Evolutionary conservation across 1,284 basidiomycete species (phyloP).

Genomic region (Lignosus rhinocerotis): DNA sequence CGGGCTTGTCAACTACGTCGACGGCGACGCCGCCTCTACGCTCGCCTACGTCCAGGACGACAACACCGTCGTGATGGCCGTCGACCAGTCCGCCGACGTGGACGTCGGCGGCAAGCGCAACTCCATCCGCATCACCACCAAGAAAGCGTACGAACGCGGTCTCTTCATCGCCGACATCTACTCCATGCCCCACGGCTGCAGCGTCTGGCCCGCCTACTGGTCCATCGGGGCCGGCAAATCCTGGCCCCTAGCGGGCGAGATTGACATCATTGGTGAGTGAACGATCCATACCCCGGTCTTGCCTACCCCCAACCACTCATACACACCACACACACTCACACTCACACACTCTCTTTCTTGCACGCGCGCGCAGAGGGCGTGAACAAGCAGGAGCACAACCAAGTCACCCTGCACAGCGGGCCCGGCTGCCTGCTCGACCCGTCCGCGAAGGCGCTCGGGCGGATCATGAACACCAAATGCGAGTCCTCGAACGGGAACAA

Average conservation of each 20-base stretch:
- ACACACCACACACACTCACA: neutral
- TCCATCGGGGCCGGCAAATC: conserved; percentile 49
- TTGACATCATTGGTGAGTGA: conserved; percentile 35
- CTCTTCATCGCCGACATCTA: conserved; percentile 80
- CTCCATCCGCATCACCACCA: conserved; percentile 75
- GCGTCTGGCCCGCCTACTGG: conserved; percentile 80
- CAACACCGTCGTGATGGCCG: conserved; percentile 56
- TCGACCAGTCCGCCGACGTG: conserved; percentile 59
- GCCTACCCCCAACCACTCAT: no score
- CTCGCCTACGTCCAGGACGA: conserved; percentile 62
- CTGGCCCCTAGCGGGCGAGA: conserved; percentile 71
- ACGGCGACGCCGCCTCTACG: conserved; percentile 42
- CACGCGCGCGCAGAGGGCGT: conserved; percentile 49
- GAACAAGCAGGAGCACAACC: conserved; percentile 57
- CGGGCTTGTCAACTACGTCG: conserved; percentile 20
- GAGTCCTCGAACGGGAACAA: conserved; percentile 50
- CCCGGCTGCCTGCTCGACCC: conserved; percentile 51
- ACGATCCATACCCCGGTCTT: neutral
- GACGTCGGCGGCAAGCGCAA: conserved; percentile 56
- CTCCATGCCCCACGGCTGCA: conserved; percentile 78
- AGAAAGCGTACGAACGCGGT: conserved; percentile 65
- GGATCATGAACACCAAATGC: conserved; percentile 45
- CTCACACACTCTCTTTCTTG: no score
- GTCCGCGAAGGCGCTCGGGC: conserved; percentile 32
- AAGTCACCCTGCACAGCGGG: conserved; percentile 70